These are phyloP conservation scores for Nicotiana rustica DNA, from an alignment of 305 asterid species.

Conservation along the genomic window DNA sequence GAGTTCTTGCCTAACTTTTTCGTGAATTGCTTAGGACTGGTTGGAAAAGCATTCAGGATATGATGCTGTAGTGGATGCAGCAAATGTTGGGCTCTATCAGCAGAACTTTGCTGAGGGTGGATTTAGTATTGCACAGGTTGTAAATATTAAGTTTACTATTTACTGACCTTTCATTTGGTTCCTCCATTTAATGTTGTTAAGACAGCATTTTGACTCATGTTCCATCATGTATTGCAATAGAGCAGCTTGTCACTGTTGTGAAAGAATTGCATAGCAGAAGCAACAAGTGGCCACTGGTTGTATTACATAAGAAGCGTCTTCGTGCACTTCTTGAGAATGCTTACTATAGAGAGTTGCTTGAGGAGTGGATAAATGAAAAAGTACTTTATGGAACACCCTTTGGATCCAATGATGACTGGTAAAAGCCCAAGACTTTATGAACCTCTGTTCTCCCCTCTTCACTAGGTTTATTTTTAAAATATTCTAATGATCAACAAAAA, in stretches of 20 bases:
- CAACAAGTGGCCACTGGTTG: slow-evolving; percentile 79
- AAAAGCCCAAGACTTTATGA: slow-evolving; percentile 20
- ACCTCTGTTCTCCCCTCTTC: neutral
- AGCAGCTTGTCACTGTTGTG: slow-evolving; percentile 95
- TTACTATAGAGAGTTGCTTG: slow-evolving; percentile 69
- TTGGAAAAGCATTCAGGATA: slow-evolving; percentile 69
- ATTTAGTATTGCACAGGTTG: slow-evolving; percentile 86
- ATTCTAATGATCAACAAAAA: slow-evolving; percentile 5
- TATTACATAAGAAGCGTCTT: slow-evolving; percentile 84
- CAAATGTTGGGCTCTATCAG: slow-evolving; percentile 87
- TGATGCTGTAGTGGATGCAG: slow-evolving; percentile 90
- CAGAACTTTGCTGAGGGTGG: slow-evolving; percentile 94
- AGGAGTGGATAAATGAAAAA: slow-evolving; percentile 75
- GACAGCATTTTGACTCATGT: slow-evolving; percentile 25
- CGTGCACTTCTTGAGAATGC: slow-evolving; percentile 73
- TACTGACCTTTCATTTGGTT: slow-evolving; percentile 7
- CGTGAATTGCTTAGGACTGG: slow-evolving; percentile 70
- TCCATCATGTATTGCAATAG: slow-evolving; percentile 52
- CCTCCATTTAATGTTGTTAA: slow-evolving; percentile 23
- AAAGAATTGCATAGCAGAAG: slow-evolving; percentile 65
- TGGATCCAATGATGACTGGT: slow-evolving; percentile 99
- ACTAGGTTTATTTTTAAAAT: neutral
- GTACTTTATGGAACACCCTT: slow-evolving; percentile 81
- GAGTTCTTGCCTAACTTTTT: neutral
- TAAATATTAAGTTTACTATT: slow-evolving; percentile 29